Conservation (phyloP, 192 early-diverging fungal genomes). For the Linnemannia zychae region DNA sequence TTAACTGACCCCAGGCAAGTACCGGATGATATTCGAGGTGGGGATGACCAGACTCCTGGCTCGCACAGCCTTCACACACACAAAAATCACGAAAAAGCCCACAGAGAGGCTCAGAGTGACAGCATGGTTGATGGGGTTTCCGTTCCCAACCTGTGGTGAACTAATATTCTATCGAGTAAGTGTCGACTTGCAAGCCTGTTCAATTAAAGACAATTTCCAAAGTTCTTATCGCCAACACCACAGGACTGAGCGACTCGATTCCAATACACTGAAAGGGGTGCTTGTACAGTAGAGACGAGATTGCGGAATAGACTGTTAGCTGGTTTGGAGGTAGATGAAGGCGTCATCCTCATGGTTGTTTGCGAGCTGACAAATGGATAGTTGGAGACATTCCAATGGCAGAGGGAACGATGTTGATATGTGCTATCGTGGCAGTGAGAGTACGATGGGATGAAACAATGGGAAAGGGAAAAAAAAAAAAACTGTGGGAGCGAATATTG, state of each 20-base stretch:
- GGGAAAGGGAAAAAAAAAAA: too few species aligned
- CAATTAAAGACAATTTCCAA: not conserved
- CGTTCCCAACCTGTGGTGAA: too few species aligned
- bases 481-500: too few species aligned
- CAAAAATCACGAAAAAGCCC: not conserved
- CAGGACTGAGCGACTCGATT: too few species aligned
- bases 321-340: not conserved
- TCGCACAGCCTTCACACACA: not conserved
- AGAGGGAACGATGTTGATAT: not conserved
- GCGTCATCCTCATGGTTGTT: not conserved
- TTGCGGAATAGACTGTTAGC: not conserved
- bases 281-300: not conserved
- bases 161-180: too few species aligned
- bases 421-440: too few species aligned
- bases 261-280: not conserved
- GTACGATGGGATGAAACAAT: too few species aligned
- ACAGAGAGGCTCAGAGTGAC: not conserved
- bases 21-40: not conserved
- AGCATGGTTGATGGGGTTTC: not conserved
- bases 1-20: not conserved
- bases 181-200: too few species aligned
- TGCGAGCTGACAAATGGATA: not conserved
- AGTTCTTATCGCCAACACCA: not conserved
- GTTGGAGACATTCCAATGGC: not conserved
- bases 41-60: not conserved